These are phyloP conservation scores for Neonothopanus nambi DNA, from an alignment of 1,284 basidiomycete genomes.

Conservation along the genomic window DNA sequence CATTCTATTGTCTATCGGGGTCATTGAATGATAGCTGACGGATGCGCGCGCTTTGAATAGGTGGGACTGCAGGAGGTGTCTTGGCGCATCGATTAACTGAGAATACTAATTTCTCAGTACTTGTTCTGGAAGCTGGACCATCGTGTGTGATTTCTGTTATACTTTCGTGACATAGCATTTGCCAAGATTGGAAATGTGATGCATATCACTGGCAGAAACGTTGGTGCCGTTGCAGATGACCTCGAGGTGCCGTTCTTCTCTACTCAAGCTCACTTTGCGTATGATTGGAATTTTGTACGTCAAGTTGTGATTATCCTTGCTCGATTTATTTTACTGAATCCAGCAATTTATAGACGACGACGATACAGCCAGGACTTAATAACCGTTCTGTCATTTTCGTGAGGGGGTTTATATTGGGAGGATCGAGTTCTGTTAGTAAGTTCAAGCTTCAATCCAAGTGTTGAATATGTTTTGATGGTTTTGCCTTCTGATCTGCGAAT, in stretches of 20 bases:
- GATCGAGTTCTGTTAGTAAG: conserved; percentile 38
- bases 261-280: conserved; percentile 9
- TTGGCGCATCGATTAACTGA: conserved; percentile 23
- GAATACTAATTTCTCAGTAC: conserved; percentile 17
- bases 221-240: neutral
- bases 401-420: conserved; percentile 39
- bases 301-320: neutral
- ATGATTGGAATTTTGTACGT: conserved; percentile 39
- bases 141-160: conserved; percentile 8
- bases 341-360: no score
- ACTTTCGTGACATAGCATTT: no score
- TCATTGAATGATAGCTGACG: neutral
- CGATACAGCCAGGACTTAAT: conserved; percentile 31
- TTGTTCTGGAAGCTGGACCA: conserved; percentile 24
- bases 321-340: neutral
- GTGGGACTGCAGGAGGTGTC: conserved; percentile 28
- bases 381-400: conserved; percentile 30
- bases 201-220: neutral
- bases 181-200: neutral
- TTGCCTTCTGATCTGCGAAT: neutral
- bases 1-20: neutral
- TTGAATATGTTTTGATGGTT: neutral
- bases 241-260: conserved; percentile 25
- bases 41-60: conserved; percentile 14
- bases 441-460: conserved; percentile 5